Evolutionary conservation across 495 filamentous ascomycete genomes (phyloP).

Genomic region (Aspergillus heteromorphus): DNA sequence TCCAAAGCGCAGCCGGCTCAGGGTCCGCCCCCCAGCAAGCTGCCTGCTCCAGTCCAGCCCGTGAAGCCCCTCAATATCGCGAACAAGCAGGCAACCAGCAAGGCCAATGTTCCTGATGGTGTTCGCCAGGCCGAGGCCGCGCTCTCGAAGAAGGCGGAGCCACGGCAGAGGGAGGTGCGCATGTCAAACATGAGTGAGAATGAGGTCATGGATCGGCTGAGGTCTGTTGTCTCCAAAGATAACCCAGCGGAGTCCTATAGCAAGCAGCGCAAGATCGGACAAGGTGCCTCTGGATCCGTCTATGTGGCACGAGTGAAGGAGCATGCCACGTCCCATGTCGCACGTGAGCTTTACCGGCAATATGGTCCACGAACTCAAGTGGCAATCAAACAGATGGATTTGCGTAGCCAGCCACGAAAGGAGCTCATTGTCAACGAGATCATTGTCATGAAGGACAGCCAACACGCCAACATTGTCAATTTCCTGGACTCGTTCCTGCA

Average conservation of each 20-base stretch:
- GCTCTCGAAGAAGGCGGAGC: slow-evolving; percentile 65
- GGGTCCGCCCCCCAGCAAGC: slow-evolving; percentile 42
- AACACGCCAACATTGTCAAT: slow-evolving; percentile 97
- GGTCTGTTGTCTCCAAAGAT: slow-evolving; percentile 87
- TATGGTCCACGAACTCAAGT: slow-evolving; percentile 75
- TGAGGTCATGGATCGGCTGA: slow-evolving; percentile 92
- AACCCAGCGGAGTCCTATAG: slow-evolving; percentile 89
- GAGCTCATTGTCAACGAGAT: slow-evolving; percentile 99
- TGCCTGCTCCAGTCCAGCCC: slow-evolving; percentile 59
- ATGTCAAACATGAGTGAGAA: slow-evolving; percentile 97
- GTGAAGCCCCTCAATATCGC: slow-evolving; percentile 90
- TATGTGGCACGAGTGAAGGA: slow-evolving; percentile 94
- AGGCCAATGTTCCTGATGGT: slow-evolving; percentile 49
- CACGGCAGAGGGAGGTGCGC: slow-evolving; percentile 81
- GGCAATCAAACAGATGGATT: slow-evolving; percentile 99
- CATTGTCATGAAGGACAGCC: slow-evolving; percentile 98
- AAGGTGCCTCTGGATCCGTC: slow-evolving; percentile 94
- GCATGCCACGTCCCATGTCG: slow-evolving; percentile 58
- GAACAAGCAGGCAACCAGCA: slow-evolving; percentile 58
- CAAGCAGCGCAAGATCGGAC: slow-evolving; percentile 99
- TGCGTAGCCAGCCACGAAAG: slow-evolving; percentile 94
- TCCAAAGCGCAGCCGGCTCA: slow-evolving; percentile 30
- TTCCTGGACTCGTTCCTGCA: slow-evolving; percentile 95
- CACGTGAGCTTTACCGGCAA: slow-evolving; percentile 59
- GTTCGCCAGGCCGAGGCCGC: slow-evolving; percentile 79